Base-by-base conservation (phyloP, 306 rosid species). In the Dryas alaskensis region DNA sequence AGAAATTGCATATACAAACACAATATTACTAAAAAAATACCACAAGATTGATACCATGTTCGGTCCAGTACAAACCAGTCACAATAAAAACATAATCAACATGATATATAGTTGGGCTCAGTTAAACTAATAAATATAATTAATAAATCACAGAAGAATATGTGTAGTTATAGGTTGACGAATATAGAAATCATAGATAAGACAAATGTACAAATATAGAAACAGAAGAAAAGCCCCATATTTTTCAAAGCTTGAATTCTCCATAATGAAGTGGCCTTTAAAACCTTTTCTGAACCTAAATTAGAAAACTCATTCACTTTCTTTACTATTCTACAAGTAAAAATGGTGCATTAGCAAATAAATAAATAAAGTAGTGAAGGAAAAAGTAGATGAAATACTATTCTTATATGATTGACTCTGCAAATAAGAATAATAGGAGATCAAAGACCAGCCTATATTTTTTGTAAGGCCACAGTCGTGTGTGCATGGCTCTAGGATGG, bases 1-100 rank as follows among this genome's bases (percentile, higher is more conserved):
- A 73, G 75, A 51, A 65, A 65, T 70, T 54, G 66, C 77, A 76
- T 27, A 48, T 42, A 53, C 22, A 16, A 6, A n/a, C 8, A 47
- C 70, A 47, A 45, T 8, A 48, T 52, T 53, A 69, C 6, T 6
- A 48, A 48, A 65, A 11, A n/a, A 0, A 43, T 8, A 42, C 50
- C 4, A 53, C 51, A 17, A n/a, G 63, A 69, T 17, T 37, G n/a
- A 47, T 47, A 6, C 6, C 10, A 25, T 19, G 40, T 16, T 10
- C 8, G 0, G 14, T 39, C n/a, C 40, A 3, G 59, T 37, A 37
- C 9, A 12, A 50, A 67, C 44, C 14, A 48, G 2, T 19, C 3
- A 37, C 22, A 40, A 42, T 47, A 19, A 40, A 10, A 5, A 62
- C 19, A 62, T 0, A 3, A 14, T 40, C 14, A 3, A 7, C 6